phyloP scores from a whole-genome alignment of 163 green algal genomes.

The Coccomyxa subellipsoidea region DNA sequence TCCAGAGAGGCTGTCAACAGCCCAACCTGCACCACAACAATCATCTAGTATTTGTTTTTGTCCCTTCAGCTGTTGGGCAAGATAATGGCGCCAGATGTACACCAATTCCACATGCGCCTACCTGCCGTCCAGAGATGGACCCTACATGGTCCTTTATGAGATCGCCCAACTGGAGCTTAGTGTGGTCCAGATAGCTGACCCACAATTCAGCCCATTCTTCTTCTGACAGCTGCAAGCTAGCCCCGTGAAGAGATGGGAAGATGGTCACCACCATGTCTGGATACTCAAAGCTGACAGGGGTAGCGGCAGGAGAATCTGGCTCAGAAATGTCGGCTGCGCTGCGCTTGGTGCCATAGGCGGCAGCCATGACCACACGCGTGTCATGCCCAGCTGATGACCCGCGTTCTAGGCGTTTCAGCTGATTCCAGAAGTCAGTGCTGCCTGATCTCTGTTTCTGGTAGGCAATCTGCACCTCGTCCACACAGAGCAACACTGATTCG shows the following conservation, averaged over 20 bases:
- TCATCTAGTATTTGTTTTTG: no score
- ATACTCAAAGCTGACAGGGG: not conserved
- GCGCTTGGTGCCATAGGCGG: not conserved
- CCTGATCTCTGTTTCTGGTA: not conserved
- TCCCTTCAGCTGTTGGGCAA: no score
- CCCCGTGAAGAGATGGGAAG: not conserved
- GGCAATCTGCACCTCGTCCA: not conserved
- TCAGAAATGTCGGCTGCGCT: not conserved
- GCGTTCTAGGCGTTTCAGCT: not conserved
- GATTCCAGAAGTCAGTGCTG: not conserved
- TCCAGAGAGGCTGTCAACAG: constrained; percentile 6
- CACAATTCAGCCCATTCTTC: not conserved
- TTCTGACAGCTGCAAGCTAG: not conserved
- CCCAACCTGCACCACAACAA: constrained; percentile 1
- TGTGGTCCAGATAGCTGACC: not conserved
- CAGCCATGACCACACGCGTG: constrained; percentile 6
- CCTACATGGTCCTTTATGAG: not conserved
- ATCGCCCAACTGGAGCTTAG: not conserved
- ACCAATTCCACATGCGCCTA: no score
- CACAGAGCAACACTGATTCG: not conserved
- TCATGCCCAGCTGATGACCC: not conserved
- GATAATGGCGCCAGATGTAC: no score
- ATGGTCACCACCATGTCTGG: not conserved
- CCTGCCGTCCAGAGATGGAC: not conserved
- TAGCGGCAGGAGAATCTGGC: not conserved